phyloP scores from a whole-genome alignment of 495 filamentous ascomycete genomes.

The Aspergillus panamensis region DNA sequence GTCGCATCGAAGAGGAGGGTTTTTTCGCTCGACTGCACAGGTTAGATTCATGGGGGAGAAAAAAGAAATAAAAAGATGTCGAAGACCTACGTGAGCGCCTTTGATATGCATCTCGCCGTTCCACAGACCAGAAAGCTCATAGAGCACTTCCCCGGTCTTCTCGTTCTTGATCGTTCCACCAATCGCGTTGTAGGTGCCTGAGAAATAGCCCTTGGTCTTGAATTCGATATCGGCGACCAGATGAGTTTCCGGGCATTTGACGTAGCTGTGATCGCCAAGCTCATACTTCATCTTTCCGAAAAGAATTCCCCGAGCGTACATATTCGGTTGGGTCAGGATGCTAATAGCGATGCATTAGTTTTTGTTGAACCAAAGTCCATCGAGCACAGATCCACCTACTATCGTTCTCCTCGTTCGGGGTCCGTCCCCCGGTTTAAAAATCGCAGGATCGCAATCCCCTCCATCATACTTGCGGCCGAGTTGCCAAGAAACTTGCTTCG shows the following conservation, averaged over 20 bases:
- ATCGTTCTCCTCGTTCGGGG: slow-evolving; percentile 69
- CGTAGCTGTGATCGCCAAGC: slow-evolving; percentile 91
- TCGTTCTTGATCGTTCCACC: slow-evolving; percentile 90
- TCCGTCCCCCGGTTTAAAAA: slow-evolving; percentile 71
- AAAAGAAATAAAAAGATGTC: background rate
- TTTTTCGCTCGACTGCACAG: slow-evolving; percentile 72
- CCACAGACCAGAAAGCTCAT: slow-evolving; percentile 90
- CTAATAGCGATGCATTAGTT: slow-evolving; percentile 36
- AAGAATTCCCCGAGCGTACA: slow-evolving; percentile 96
- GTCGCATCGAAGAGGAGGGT: slow-evolving; percentile 86
- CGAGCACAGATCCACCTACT: slow-evolving; percentile 57
- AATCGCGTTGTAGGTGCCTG: slow-evolving; percentile 94
- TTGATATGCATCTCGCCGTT: slow-evolving; percentile 90
- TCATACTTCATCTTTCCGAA: slow-evolving; percentile 99
- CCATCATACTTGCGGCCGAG: slow-evolving; percentile 97
- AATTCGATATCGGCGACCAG: slow-evolving; percentile 94
- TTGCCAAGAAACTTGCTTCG: slow-evolving; percentile 95
- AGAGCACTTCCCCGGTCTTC: slow-evolving; percentile 77
- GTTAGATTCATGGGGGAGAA: slow-evolving; percentile 12
- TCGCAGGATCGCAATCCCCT: slow-evolving; percentile 83
- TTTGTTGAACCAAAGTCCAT: background rate
- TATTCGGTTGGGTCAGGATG: slow-evolving; percentile 94
- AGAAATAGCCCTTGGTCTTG: slow-evolving; percentile 97
- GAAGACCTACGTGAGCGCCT: slow-evolving; percentile 63
- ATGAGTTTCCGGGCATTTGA: slow-evolving; percentile 84